Percentiles rank a stretch among this genome's conserved stretches.
phyloP scores from a whole-genome alignment of 1,139 yeast genomes.

The Casaregolazyma suthepensis region DNA sequence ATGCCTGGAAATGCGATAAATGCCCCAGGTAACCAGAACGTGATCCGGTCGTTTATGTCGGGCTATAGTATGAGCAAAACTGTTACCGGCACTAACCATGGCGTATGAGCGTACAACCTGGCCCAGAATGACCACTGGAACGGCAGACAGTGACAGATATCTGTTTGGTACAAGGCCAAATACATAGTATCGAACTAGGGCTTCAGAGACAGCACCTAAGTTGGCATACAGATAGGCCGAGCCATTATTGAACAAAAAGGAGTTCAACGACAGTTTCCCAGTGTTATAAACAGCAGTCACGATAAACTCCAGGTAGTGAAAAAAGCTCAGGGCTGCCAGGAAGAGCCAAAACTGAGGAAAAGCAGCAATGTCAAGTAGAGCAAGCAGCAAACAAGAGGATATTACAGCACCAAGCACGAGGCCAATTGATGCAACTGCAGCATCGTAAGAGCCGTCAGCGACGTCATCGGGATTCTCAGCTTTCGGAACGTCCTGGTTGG shows the following conservation, averaged over 20 bases:
- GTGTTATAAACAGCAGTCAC: conserved; percentile 72
- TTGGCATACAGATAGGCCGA: conserved; percentile 62
- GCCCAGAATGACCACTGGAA: conserved; percentile 47
- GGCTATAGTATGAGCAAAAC: conserved; percentile 82
- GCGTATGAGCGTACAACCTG: conserved; percentile 66
- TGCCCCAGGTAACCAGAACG: conserved; percentile 61
- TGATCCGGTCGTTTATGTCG: conserved; percentile 50
- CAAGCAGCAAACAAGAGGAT: conserved; percentile 13
- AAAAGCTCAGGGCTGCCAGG: conserved; percentile 46
- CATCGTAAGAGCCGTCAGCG: conserved; percentile 13
- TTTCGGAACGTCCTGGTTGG: not conserved
- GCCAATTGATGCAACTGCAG: conserved; percentile 37
- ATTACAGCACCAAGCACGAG: conserved; percentile 28
- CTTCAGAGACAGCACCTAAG: conserved; percentile 44
- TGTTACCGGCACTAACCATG: conserved; percentile 80
- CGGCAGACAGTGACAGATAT: conserved; percentile 39
- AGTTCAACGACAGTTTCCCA: conserved; percentile 59
- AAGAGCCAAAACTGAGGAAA: conserved; percentile 43
- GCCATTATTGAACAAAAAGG: conserved; percentile 73
- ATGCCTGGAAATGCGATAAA: conserved; percentile 65
- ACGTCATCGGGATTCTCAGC: not conserved
- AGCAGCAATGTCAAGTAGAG: conserved; percentile 11
- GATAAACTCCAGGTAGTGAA: conserved; percentile 78
- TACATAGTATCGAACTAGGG: conserved; percentile 27
- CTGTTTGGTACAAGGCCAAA: conserved; percentile 29